These are phyloP conservation scores for Penicillium carneum DNA, from an alignment of 2,329 filamentous ascomycete genomes.

Conservation along the genomic window DNA sequence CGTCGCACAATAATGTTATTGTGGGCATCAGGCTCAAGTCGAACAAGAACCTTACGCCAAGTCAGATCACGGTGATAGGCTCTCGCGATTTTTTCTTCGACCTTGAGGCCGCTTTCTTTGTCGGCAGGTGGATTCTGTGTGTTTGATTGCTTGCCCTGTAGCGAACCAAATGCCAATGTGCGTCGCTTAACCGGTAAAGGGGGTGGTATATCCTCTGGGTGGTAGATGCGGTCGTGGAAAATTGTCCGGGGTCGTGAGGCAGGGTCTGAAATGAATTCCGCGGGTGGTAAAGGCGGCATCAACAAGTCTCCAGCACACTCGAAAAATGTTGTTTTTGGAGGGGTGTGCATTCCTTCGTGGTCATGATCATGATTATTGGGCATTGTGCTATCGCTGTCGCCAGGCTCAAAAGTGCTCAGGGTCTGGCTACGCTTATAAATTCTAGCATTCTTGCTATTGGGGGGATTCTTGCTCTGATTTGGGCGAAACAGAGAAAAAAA, in stretches of 20 bases:
- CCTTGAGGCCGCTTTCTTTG: conserved; percentile 69
- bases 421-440: conserved; percentile 83
- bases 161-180: conserved; percentile 48
- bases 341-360: conserved; percentile 66
- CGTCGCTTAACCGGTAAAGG: conserved; percentile 63
- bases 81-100: conserved; percentile 96
- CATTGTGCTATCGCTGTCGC: conserved; percentile 26
- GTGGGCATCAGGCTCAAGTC: conserved; percentile 93
- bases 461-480: conserved; percentile 59
- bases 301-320: conserved; percentile 92
- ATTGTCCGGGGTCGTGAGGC: conserved; percentile 83
- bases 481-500: conserved; percentile 79
- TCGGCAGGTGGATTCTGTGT: conserved; percentile 26
- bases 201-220: conserved; percentile 88
- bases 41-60: conserved; percentile 96
- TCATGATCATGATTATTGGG: conserved; percentile 58
- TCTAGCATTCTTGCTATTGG: conserved; percentile 58
- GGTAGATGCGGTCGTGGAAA: conserved; percentile 95
- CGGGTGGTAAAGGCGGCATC: conserved; percentile 83
- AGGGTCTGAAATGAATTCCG: conserved; percentile 84
- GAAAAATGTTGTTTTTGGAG: conserved; percentile 90
- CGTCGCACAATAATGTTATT: conserved; percentile 97
- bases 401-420: conserved; percentile 51
- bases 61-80: conserved; percentile 90
- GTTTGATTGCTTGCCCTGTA: conserved; percentile 31